These are phyloP conservation scores for Martensiomyces pterosporus DNA, from an alignment of 192 early-diverging fungal genomes.

Conservation along the genomic window DNA sequence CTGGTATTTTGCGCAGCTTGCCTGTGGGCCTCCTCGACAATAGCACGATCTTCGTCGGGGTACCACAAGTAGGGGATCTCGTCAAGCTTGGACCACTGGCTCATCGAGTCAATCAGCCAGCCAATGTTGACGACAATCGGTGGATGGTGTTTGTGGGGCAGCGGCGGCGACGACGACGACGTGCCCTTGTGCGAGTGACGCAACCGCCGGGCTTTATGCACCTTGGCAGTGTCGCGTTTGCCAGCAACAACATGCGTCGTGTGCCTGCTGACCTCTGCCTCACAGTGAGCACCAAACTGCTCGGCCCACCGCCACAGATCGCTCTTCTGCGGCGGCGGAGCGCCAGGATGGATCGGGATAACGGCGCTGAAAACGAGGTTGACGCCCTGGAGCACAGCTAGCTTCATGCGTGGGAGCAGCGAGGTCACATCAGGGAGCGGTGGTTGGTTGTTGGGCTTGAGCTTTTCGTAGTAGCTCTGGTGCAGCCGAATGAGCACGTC, in stretches of 20 bases:
- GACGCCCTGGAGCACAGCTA: constrained; percentile 59
- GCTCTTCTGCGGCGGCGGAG: constrained; percentile 55
- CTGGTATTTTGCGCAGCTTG: not conserved
- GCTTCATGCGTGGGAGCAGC: constrained; percentile 62
- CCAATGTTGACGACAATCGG: constrained; percentile 34
- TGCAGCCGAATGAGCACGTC: constrained; percentile 66
- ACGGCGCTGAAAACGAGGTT: constrained; percentile 77
- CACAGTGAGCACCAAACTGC: constrained; percentile 81
- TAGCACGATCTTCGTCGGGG: constrained; percentile 18
- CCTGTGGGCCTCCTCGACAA: constrained; percentile 9
- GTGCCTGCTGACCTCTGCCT: constrained; percentile 50
- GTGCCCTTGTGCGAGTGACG: constrained; percentile 1
- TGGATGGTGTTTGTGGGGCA: constrained; percentile 33
- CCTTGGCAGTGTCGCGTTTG: constrained; percentile 75
- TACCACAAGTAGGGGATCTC: constrained; percentile 61
- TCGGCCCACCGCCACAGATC: constrained; percentile 80
- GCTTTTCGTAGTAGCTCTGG: constrained; percentile 58
- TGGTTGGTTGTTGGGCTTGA: constrained; percentile 17
- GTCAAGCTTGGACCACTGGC: constrained; percentile 64
- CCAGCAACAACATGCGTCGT: constrained; percentile 90
- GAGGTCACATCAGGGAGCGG: constrained; percentile 32
- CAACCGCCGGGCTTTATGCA: constrained; percentile 56
- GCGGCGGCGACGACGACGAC: too few species aligned
- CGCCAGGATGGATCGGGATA: constrained; percentile 59
- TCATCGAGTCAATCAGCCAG: constrained; percentile 70